These are phyloP conservation scores for Coemansia sp. DNA, from an alignment of 192 early-diverging fungal genomes.

Conservation along the genomic window DNA sequence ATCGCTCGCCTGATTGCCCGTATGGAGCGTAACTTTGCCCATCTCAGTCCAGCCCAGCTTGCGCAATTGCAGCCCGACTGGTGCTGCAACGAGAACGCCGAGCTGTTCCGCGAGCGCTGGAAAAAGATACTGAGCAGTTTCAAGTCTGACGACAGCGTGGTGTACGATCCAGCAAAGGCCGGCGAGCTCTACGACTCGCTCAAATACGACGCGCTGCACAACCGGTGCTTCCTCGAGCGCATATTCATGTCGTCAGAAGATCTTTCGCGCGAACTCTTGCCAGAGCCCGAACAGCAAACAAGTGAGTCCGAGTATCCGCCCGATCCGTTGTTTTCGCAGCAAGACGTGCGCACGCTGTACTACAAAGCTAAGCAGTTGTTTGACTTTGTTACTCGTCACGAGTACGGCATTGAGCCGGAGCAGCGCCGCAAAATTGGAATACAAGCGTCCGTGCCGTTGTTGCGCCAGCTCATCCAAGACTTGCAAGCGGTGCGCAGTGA, in stretches of 20 bases:
- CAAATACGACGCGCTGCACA: slow-evolving; percentile 97
- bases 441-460: slow-evolving; percentile 70
- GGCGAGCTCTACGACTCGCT: slow-evolving; percentile 94
- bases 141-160: slow-evolving; percentile 39
- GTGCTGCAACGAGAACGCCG: slow-evolving; percentile 88
- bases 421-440: slow-evolving; percentile 88
- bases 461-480: slow-evolving; percentile 78
- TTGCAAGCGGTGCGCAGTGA: slow-evolving; percentile 42
- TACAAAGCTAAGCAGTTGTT: slow-evolving; percentile 80
- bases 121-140: slow-evolving; percentile 95
- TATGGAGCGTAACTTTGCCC: slow-evolving; percentile 79
- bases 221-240: slow-evolving; percentile 78
- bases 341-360: slow-evolving; percentile 71
- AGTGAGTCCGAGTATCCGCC: slow-evolving; percentile 39
- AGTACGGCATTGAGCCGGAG: slow-evolving; percentile 83
- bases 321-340: slow-evolving; percentile 49
- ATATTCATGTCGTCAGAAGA: slow-evolving; percentile 58
- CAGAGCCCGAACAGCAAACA: background rate
- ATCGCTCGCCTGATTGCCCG: slow-evolving; percentile 65
- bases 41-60: slow-evolving; percentile 58
- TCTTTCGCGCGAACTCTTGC: slow-evolving; percentile 12
- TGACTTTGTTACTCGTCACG: slow-evolving; percentile 91
- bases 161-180: slow-evolving; percentile 82
- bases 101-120: slow-evolving; percentile 91
- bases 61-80: slow-evolving; percentile 64